phyloP scores from a whole-genome alignment of 129 eudicot genomes.

The Centaurea solstitialis region DNA sequence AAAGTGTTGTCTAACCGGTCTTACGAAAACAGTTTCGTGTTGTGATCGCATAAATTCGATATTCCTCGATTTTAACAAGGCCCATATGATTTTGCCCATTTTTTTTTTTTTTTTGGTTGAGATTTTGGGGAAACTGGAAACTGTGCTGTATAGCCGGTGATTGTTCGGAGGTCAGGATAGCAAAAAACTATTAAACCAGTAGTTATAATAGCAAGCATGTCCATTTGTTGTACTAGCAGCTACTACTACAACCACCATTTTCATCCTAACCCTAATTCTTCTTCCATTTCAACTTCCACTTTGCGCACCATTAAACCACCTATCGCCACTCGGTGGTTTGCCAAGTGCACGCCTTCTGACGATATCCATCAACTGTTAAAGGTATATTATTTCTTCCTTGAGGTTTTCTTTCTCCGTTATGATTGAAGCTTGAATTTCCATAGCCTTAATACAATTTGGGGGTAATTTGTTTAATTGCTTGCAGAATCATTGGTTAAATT shows the following conservation, averaged over 20 bases:
- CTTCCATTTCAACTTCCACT: constrained; percentile 5
- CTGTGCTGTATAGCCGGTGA: no score
- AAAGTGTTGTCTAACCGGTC: no score
- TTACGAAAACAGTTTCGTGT: no score
- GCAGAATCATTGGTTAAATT: not conserved
- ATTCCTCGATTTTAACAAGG: no score
- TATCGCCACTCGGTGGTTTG: constrained; percentile 2
- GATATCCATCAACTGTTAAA: constrained; percentile 33
- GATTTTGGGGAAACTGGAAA: no score
- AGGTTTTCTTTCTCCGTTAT: not conserved
- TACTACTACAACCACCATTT: constrained; percentile 20
- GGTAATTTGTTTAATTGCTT: not conserved
- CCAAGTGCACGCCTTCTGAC: constrained; percentile 31
- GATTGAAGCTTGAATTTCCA: not conserved
- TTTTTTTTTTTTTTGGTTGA: no score
- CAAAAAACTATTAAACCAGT: constrained; percentile 1
- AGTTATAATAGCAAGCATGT: constrained; percentile 21
- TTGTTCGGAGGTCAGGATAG: no score
- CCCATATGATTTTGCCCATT: no score
- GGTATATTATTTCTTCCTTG: constrained; percentile 13
- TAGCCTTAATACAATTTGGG: constrained; percentile 11
- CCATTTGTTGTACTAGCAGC: constrained; percentile 3
- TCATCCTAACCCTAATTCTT: constrained; percentile 23
- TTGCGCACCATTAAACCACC: constrained; percentile 13
- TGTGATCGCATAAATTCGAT: no score